phyloP scores from a whole-genome alignment of 495 filamentous ascomycete species.

The Trichoderma reesei region DNA sequence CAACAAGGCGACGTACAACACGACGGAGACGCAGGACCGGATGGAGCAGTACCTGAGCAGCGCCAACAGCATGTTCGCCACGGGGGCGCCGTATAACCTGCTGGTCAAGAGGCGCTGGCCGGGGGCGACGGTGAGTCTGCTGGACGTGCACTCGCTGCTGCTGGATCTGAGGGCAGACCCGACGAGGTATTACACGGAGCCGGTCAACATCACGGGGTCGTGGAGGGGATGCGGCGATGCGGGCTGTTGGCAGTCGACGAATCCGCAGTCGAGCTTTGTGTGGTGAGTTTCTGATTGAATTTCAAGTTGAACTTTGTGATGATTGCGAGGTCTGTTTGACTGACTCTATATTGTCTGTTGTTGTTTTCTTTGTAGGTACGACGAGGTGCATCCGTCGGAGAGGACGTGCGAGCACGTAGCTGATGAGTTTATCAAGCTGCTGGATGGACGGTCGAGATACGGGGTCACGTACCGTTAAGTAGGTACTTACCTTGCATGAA shows the following conservation, averaged over 20 bases:
- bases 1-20: constrained; percentile 38
- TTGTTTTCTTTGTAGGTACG: constrained; percentile 37
- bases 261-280: constrained; percentile 29
- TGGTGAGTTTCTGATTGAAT: constrained; percentile 14
- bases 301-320: too few relatives aligned
- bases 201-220: constrained; percentile 52
- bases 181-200: constrained; percentile 46
- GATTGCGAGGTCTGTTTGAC: too few relatives aligned
- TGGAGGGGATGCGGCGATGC: constrained; percentile 40
- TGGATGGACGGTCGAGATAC: not conserved
- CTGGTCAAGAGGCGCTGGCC: constrained; percentile 45
- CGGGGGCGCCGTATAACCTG: constrained; percentile 48
- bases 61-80: constrained; percentile 52
- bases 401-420: constrained; percentile 33
- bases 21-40: constrained; percentile 45
- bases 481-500: too few relatives aligned
- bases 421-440: not conserved
- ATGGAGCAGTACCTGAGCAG: constrained; percentile 54
- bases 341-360: too few relatives aligned
- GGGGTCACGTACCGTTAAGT: not conserved
- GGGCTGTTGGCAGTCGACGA: constrained; percentile 22
- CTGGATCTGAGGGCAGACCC: constrained; percentile 53
- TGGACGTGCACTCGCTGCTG: constrained; percentile 54
- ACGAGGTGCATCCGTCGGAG: constrained; percentile 58
- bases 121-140: constrained; percentile 50